Evolutionary conservation across 1,139 yeast genomes (phyloP), one percentile per base, ranked within the genome.

Genomic region (Meyerozyma sp.): DNA sequence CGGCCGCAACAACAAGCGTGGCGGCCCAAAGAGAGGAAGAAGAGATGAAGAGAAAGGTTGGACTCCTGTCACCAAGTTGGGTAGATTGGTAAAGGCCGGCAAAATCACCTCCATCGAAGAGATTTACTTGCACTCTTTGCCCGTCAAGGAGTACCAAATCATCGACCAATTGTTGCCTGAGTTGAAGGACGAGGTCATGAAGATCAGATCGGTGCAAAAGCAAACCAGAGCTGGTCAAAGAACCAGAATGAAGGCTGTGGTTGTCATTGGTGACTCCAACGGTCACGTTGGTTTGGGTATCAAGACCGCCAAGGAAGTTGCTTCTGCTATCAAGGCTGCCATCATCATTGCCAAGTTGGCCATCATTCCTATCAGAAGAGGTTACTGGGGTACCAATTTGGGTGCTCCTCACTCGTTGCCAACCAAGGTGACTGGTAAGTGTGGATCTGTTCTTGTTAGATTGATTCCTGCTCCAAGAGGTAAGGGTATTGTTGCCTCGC

Each of bases 141-240:
- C 98, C 72, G 94, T 93, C 75, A 93, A 94, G 91, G 99, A 93
- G 82, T 90, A 75, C 88, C 98, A 93, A 82, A 87, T 93, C 82
- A 86, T 93, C 67, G 99, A 93, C 81, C 84, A 83, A 70, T 82
- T 93, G 76, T 83, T 93, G 69, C 98, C 98, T 70, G 85, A 80
- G 68, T 85, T 93, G 72, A 84, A 86, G 79, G 99, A 93, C 73
- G 96, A 93, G 79, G 98, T 94, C 69, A 93, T 93, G 98, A 90
- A 90, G 89, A 93, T 93, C 80, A 86, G 94, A 83, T 95, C 99
- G 61, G 98, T 93, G 63, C 99, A 93, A 81, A 93, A 93, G 85
- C 99, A 93, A 81, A 93, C 99, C 83, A 85, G 96, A 81, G 99
- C 99, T 67, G 99, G 99, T 90, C 99, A 93, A 84, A 93, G 99